Evolutionary conservation across 225 moss, liverwort and hornwort species (phyloP), one percentile per base, ranked within the genome.

Genomic region (Sphagnum tenellum): DNA sequence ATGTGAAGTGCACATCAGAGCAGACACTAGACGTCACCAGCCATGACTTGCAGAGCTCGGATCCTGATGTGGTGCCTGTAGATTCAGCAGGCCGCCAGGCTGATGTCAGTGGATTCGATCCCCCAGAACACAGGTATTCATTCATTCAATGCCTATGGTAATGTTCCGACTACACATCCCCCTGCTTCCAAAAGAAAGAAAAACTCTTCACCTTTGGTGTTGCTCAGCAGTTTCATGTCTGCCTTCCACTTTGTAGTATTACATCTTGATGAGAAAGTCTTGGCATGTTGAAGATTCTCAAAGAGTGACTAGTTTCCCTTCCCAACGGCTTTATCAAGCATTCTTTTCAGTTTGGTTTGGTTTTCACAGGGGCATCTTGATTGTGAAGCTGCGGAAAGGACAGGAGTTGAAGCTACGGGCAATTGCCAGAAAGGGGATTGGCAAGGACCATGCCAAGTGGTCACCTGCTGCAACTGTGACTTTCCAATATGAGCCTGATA

Each of bases 401-500:
- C 96, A 96, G 77, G 96, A 96, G 57, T 75, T 96, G 68, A 96
- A 92, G 75, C 79, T 92, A 64, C 88, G 92, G 59, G 96, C 92
- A 8, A 92, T 92, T 61, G 96, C 92, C 45, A 82, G 96, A 59
- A 92, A 96, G 71, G 92, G 96, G 44, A 96, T 96, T 9, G 92
- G 96, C 8, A 90, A 92, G 76, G 92, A 92, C 77, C 96, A 96
- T 72, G 92, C 92, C 6, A 96, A 96, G 75, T 92, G 92, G 92
- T 96, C 96, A 63, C 92, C 96, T n/a, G 89, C 89, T 65, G 92
- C 96, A 50, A 98, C 93, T 66, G 96, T 98, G 53, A 81, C 96
- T 47, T 92, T 87, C 66, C 96, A 98, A 61, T 98, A 82, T 66
- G 93, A 98, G 72, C 93, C 96, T 12, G 92, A 98, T 68, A 98